Conservation (phyloP, 2,329 filamentous ascomycete genomes). For the Acrocalymma vagum region DNA sequence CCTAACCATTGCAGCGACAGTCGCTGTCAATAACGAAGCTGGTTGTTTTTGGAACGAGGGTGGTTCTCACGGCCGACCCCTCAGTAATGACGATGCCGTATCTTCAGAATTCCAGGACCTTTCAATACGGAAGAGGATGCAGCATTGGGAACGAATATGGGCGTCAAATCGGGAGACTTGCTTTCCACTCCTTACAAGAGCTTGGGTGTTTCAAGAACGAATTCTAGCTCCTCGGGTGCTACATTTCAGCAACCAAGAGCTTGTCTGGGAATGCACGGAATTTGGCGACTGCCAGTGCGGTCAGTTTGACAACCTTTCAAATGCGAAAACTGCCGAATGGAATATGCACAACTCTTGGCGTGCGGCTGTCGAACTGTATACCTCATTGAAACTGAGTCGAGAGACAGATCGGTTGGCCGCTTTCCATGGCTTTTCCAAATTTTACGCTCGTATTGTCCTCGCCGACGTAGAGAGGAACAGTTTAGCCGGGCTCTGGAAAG, state of each 20-base stretch:
- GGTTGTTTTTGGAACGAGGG: conserved; percentile 1
- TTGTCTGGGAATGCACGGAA: conserved; percentile 28
- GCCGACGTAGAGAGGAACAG: no score
- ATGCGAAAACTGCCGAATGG: background rate
- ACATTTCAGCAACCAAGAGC: conserved; percentile 20
- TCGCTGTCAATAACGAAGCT: conserved; percentile 5
- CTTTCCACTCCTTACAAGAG: conserved; percentile 17
- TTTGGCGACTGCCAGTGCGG: conserved; percentile 22
- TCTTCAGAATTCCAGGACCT: conserved; percentile 10
- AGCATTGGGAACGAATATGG: conserved; percentile 9
- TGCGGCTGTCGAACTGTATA: conserved; percentile 22
- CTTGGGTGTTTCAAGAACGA: conserved; percentile 25
- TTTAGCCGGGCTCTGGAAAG: conserved; percentile 23
- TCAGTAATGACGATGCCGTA: conserved; percentile 1
- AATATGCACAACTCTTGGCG: background rate
- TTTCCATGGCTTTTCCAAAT: conserved; percentile 21
- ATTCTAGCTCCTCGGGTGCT: conserved; percentile 22
- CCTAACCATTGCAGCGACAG: conserved; percentile 17
- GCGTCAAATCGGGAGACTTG: conserved; percentile 1
- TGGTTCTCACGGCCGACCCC: no score
- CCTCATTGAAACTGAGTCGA: conserved; percentile 16
- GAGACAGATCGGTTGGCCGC: conserved; percentile 20
- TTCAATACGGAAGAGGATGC: conserved; percentile 11
- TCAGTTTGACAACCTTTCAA: conserved; percentile 4
- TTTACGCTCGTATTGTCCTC: no score